Evolutionary conservation across 2,329 filamentous ascomycete genomes (phyloP), one percentile per base, ranked within the genome.

Genomic region (Trichoderma afroharzianum): DNA sequence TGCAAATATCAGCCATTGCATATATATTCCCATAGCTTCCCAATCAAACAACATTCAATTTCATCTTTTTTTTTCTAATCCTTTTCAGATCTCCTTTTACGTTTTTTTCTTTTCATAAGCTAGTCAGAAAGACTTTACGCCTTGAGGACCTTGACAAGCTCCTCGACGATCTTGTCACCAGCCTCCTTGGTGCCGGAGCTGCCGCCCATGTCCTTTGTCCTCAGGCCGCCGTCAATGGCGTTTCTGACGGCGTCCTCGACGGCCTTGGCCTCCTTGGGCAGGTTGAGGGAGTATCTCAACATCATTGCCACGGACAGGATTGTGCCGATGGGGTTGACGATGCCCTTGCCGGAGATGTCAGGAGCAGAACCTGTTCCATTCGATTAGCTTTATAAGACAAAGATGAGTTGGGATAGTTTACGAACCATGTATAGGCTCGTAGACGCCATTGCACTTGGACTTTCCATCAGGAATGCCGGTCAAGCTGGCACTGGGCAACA

Each of bases 231-330:
- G 80, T 98, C 94, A 74, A 98, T 92, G 66, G 93, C 92, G 70
- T 87, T 88, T 79, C 89, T 88, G 64, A 97, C 94, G 4, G 95
- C 94, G 72, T 90, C 87, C 83, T 98, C 94, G 74, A 98, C 89
- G 63, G 91, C 89, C 73, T 88, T 87, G 39, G 95, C 92, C 82
- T 98, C 91, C 64, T 89, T 86, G 33, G 92, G 90, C 75, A 95
- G 88, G 78, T 90, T 90, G 72, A 98, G 88, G 15, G 94, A 97
- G 86, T 98, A 98, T 79, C 94, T 92, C 78, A 98, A 88, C 91
- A 99, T 93, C 94, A 98, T 97, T 78, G 94, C 94, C 15, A 97
- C 88, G 14, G 94, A 97, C 57, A 98, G 88, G 74, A 98, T 94
- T 69, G 94, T 95, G 64, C 95, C 95, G 73, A 98, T 87, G 39